phyloP scores from a whole-genome alignment of 164 flowering plant genomes.

The Vitis rotundifolia region DNA sequence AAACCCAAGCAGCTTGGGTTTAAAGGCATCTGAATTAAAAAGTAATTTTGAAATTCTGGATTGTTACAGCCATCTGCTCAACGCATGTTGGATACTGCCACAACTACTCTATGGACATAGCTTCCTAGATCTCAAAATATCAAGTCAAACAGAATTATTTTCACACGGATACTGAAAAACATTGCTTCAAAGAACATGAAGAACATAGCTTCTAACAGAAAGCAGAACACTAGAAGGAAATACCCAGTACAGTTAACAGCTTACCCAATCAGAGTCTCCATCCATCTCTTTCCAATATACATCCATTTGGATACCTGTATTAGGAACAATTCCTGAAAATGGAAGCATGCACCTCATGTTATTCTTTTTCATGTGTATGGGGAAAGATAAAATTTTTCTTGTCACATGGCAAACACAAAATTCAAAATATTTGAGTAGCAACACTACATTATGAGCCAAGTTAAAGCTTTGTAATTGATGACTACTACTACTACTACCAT shows the following conservation, averaged over 20 bases:
- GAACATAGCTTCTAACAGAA: not conserved
- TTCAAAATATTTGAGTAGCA: no score
- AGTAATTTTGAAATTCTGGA: no score
- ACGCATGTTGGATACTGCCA: no score
- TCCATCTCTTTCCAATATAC: constrained; percentile 84
- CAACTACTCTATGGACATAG: no score
- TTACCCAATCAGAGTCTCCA: constrained; percentile 90
- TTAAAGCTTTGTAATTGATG: no score
- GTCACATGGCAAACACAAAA: not conserved
- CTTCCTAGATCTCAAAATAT: no score
- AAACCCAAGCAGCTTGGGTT: no score
- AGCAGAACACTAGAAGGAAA: not conserved
- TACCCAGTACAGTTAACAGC: constrained; percentile 4
- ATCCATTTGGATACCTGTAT: constrained; percentile 57
- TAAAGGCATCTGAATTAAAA: no score
- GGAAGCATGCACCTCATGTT: not conserved
- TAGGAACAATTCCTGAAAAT: constrained; percentile 67
- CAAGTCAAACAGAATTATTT: no score
- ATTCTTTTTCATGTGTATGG: not conserved
- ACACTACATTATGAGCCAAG: no score
- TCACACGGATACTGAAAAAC: not conserved
- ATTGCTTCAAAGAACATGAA: not conserved
- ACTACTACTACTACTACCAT: no score
- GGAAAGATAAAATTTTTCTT: not conserved
- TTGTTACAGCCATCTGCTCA: no score